These are phyloP conservation scores for Tardiomyces depauwii DNA, from an alignment of 1,139 yeast genomes.

Conservation along the genomic window DNA sequence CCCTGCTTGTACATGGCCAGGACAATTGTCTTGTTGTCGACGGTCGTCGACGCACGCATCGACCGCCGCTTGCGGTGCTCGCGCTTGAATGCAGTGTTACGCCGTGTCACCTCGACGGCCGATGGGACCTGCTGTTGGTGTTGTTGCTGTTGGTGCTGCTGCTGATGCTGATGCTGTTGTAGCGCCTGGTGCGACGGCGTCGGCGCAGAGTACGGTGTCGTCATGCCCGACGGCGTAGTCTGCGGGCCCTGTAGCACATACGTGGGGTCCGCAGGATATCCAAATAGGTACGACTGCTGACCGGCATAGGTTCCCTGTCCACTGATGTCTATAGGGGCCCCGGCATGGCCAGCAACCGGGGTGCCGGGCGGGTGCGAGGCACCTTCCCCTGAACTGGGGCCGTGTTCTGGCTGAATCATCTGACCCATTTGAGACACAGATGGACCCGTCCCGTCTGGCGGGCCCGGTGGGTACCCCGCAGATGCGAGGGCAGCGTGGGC, in stretches of 20 bases:
- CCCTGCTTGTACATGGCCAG: constrained; percentile 49
- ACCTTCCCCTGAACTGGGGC: no score
- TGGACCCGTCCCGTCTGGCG: neutral
- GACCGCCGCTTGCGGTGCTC: constrained; percentile 1
- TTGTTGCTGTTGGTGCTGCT: no score
- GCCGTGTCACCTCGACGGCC: neutral
- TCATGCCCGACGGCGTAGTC: neutral
- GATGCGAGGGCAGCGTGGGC: neutral
- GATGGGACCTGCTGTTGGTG: neutral
- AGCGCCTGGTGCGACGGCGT: neutral
- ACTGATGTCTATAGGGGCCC: no score
- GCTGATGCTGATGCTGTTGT: no score
- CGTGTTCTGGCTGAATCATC: no score
- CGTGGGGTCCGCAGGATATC: neutral
- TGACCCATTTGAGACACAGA: no score
- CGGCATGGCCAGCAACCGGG: no score
- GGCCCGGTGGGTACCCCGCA: neutral
- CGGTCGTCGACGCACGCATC: neutral
- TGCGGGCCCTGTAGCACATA: neutral
- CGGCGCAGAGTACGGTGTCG: neutral
- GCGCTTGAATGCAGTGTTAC: neutral
- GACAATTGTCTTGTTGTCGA: constrained; percentile 52
- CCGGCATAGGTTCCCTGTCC: neutral
- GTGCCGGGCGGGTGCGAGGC: no score
- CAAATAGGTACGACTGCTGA: neutral